Conservation (phyloP, 768 basidiomycete species). For the Mycena polygramma region DNA sequence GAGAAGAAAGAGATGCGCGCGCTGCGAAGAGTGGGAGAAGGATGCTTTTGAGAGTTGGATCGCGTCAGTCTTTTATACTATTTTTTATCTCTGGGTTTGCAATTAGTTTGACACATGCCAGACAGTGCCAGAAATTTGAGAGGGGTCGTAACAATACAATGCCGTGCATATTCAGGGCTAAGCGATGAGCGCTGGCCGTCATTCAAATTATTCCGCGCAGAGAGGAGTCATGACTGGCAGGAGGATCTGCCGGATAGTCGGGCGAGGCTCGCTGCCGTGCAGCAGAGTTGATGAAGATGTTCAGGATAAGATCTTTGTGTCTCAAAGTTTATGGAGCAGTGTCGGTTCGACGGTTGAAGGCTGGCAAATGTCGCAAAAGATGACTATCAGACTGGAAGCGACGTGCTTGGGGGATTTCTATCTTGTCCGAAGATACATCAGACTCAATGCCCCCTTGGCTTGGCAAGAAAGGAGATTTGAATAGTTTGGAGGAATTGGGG, state of each 20-base stretch:
- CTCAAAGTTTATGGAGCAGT: neutral
- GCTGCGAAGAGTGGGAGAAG: slow-evolving; percentile 23
- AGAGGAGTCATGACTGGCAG: slow-evolving; percentile 25
- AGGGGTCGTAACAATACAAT: slow-evolving; percentile 12
- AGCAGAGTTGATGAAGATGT: neutral
- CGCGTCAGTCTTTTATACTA: slow-evolving; percentile 24
- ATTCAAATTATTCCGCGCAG: slow-evolving; percentile 21
- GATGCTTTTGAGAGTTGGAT: neutral
- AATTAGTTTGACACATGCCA: slow-evolving; percentile 22
- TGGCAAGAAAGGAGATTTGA: too few species aligned
- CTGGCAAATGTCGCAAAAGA: neutral
- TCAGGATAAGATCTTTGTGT: slow-evolving; percentile 8
- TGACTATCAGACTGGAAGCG: slow-evolving; percentile 13
- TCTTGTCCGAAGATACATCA: neutral
- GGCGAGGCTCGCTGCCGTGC: neutral
- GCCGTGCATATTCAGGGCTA: slow-evolving; percentile 17
- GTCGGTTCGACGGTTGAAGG: neutral
- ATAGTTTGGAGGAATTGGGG: too few species aligned
- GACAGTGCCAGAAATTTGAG: slow-evolving; percentile 10
- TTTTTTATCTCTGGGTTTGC: slow-evolving; percentile 23
- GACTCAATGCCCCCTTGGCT: neutral
- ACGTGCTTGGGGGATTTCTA: neutral
- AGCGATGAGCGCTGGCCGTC: slow-evolving; percentile 35
- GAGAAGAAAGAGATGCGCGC: slow-evolving; percentile 24
- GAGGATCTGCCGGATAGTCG: slow-evolving; percentile 28